Percentiles rank a stretch among this genome's conserved stretches.
Evolutionary conservation across 805 yeast species (phyloP).

Genomic region (Saturnispora hagleri): DNA sequence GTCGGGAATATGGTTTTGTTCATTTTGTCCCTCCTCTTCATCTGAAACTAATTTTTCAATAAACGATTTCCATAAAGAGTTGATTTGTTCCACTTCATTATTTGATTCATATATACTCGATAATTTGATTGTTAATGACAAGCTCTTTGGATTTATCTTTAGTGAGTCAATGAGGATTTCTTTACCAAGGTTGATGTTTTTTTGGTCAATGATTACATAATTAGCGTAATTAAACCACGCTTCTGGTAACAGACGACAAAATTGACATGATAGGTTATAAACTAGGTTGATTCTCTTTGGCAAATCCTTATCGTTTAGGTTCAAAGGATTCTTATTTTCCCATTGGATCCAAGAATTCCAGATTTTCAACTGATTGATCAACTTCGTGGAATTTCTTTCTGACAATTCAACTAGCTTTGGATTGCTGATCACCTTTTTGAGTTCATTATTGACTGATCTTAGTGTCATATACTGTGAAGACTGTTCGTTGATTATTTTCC

Average conservation of each 20-base stretch:
- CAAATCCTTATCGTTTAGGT: conserved; percentile 40
- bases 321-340: conserved; percentile 66
- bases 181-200: conserved; percentile 18
- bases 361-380: conserved; percentile 33
- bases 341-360: conserved; percentile 76
- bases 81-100: conserved; percentile 41
- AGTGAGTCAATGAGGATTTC: conserved; percentile 48
- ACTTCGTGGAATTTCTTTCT: conserved; percentile 17
- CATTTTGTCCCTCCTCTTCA: conserved; percentile 11
- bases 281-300: conserved; percentile 57
- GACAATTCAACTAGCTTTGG: conserved; percentile 11
- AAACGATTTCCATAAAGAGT: conserved; percentile 40
- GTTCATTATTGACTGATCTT: conserved; percentile 64
- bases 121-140: conserved; percentile 53
- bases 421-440: conserved; percentile 42
- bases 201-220: conserved; percentile 15
- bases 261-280: conserved; percentile 58
- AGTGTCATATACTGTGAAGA: conserved; percentile 84
- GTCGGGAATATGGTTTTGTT: background rate
- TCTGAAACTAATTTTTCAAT: conserved; percentile 34
- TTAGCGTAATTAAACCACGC: conserved; percentile 59
- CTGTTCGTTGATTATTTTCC: conserved; percentile 74
- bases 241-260: conserved; percentile 58
- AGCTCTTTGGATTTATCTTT: conserved; percentile 58
- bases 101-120: conserved; percentile 64